Base-by-base conservation (phyloP, 352 stramenopile species). In the Phytopythium delawarense region DNA sequence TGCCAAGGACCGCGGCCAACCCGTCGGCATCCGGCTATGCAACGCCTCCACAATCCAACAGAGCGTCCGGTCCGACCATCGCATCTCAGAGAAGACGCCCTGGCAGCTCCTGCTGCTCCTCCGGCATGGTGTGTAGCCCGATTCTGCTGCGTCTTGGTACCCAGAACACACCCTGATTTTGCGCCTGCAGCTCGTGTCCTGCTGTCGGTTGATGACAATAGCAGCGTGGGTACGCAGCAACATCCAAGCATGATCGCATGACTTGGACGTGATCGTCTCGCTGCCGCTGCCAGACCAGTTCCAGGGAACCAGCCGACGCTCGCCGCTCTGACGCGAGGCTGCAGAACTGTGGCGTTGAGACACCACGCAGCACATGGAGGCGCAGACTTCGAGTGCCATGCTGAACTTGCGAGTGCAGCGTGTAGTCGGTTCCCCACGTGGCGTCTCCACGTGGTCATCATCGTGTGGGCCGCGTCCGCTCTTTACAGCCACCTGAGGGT, bases 11-110 rank as follows among this genome's bases (percentile, higher is more conserved):
- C 55, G 45, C 20, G 51, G 37, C 40, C 28, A 55, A 12, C 58
- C 48, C 1, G 54, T 50, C 15, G 70, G 63, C 18, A 64, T 74
- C 20, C 70, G 70, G 11, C 64, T 76, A 8, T 64, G 63, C 52
- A 72, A 74, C 55, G 62, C 34, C n/a, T 34, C 52, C 15, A 45
- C 25, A 3, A 52, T 61, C 40, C 55, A 61, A 39, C 39, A 61
- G 25, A 42, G 40, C 30, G 55, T 51, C 25, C 20, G 25, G 0
- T 23, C 39, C 7, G 23, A 52, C 18, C 34, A 25, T 8, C 23
- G 8, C 13, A 61, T 39, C 37, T 44, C 2, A 20, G 23, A 61
- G 16, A 61, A 50, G 55, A 15, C 25, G 15, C 53, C 53, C 32
- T 59, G 34, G 32, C 35, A 2, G 7, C n/a, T 59, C 11, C 35